phyloP scores from a whole-genome alignment of 495 filamentous ascomycete genomes.

The Terfezia boudieri region DNA sequence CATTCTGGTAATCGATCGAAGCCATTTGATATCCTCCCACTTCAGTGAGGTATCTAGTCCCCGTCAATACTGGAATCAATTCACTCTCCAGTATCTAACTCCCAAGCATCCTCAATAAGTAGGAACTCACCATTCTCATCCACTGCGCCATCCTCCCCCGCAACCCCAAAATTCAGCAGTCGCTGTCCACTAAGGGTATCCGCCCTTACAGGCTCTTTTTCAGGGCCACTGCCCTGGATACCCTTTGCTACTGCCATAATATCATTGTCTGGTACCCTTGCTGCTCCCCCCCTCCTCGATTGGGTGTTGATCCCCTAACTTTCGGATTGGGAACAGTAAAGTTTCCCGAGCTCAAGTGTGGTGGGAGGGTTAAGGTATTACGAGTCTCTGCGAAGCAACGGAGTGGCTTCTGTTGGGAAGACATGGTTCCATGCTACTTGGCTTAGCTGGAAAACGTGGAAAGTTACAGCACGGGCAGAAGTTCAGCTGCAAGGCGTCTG shows the following conservation, averaged over 20 bases:
- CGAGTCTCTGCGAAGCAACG: conserved; percentile 93
- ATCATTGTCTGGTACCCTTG: neutral
- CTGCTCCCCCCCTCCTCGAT: too few relatives aligned
- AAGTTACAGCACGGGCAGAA: too few relatives aligned
- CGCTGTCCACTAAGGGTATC: conserved; percentile 4
- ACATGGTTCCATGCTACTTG: neutral
- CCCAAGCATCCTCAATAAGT: conserved; percentile 20
- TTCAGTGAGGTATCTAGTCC: conserved; percentile 75
- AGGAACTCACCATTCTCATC: conserved; percentile 6
- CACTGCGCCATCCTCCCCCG: conserved; percentile 62
- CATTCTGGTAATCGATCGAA: conserved; percentile 78
- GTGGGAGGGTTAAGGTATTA: conserved; percentile 43
- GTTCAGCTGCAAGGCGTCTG: too few relatives aligned
- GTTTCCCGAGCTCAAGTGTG: neutral
- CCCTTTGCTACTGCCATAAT: conserved; percentile 19
- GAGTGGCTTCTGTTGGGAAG: conserved; percentile 28
- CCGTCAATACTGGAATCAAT: conserved; percentile 44
- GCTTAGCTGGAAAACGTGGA: too few relatives aligned
- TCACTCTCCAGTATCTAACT: conserved; percentile 17
- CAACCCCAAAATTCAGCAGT: conserved; percentile 41
- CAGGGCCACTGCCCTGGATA: conserved; percentile 20
- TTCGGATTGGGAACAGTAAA: conserved; percentile 7
- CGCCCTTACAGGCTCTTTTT: conserved; percentile 20
- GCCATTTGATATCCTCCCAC: conserved; percentile 94
- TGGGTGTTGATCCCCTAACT: too few relatives aligned